These are phyloP conservation scores for Macrophomina phaseolina DNA, from an alignment of 2,329 filamentous ascomycete genomes.

Conservation along the genomic window DNA sequence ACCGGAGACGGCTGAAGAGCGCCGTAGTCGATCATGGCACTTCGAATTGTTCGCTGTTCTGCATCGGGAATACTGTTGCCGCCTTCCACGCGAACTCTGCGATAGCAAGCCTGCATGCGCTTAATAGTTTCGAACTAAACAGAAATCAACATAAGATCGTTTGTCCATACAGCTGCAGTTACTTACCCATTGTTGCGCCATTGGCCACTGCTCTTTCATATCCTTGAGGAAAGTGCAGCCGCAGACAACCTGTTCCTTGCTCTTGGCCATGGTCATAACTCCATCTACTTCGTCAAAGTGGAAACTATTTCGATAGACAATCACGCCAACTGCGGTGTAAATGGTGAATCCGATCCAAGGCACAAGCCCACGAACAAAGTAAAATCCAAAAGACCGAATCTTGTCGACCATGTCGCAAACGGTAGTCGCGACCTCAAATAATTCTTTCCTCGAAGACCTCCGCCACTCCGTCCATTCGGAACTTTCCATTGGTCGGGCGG, in stretches of 20 bases:
- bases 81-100: slow-evolving; percentile 42
- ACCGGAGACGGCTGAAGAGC: slow-evolving; percentile 47
- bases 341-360: slow-evolving; percentile 52
- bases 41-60: slow-evolving; percentile 44
- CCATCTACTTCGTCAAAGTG: slow-evolving; percentile 40
- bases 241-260: slow-evolving; percentile 41
- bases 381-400: slow-evolving; percentile 48
- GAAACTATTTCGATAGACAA: slow-evolving; percentile 48
- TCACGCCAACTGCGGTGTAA: slow-evolving; percentile 48
- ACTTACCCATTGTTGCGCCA: slow-evolving; percentile 48
- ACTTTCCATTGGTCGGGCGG: not conserved
- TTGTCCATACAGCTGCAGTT: not conserved
- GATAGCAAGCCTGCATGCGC: slow-evolving; percentile 50
- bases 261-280: slow-evolving; percentile 37
- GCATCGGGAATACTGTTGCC: slow-evolving; percentile 41
- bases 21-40: slow-evolving; percentile 49
- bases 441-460: slow-evolving; percentile 41
- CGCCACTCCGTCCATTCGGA: slow-evolving; percentile 44
- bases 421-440: slow-evolving; percentile 44
- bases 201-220: slow-evolving; percentile 50
- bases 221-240: slow-evolving; percentile 47
- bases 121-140: slow-evolving; percentile 48
- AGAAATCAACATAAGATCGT: not conserved
- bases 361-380: slow-evolving; percentile 47
- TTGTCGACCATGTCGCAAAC: slow-evolving; percentile 50